phyloP scores from a whole-genome alignment of 2,329 filamentous ascomycete genomes.

The Aspergillus amoenus region DNA sequence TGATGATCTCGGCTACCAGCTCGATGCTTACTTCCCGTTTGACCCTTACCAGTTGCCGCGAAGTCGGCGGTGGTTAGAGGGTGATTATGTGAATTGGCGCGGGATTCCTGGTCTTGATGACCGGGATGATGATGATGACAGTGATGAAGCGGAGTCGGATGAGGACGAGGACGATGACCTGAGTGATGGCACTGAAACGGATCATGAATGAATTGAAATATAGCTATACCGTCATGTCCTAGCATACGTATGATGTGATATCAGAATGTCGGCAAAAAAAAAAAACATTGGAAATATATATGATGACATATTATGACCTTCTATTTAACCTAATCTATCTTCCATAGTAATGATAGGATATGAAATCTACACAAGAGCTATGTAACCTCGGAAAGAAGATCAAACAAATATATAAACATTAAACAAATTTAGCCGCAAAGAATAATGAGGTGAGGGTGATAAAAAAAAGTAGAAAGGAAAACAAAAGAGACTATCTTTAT shows the following conservation, averaged over 20 bases:
- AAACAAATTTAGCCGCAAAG: not conserved
- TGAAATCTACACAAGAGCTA: not conserved
- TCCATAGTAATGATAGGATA: not conserved
- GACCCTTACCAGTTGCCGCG: slow-evolving; percentile 90
- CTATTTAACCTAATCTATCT: not conserved
- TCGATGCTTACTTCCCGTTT: slow-evolving; percentile 96
- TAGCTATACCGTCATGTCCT: not conserved
- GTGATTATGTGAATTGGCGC: slow-evolving; percentile 79
- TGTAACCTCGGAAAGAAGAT: not conserved
- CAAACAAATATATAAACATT: not conserved
- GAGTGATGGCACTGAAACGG: slow-evolving; percentile 44
- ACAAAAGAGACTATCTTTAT: not conserved
- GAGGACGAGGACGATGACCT: slow-evolving; percentile 36
- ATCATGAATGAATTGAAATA: slow-evolving; percentile 35
- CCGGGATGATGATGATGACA: slow-evolving; percentile 48
- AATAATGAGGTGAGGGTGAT: not conserved
- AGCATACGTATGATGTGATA: slow-evolving; percentile 1
- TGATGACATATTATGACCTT: not conserved
- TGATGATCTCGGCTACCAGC: slow-evolving; percentile 76
- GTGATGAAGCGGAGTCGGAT: slow-evolving; percentile 33
- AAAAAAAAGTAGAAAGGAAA: not conserved
- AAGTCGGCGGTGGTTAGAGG: slow-evolving; percentile 84
- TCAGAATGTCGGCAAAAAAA: not conserved
- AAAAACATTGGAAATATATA: slow-evolving; percentile 10
- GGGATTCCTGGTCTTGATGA: slow-evolving; percentile 68